phyloP scores from a whole-genome alignment of 306 rosid species.

The Hippophae tibetana region DNA sequence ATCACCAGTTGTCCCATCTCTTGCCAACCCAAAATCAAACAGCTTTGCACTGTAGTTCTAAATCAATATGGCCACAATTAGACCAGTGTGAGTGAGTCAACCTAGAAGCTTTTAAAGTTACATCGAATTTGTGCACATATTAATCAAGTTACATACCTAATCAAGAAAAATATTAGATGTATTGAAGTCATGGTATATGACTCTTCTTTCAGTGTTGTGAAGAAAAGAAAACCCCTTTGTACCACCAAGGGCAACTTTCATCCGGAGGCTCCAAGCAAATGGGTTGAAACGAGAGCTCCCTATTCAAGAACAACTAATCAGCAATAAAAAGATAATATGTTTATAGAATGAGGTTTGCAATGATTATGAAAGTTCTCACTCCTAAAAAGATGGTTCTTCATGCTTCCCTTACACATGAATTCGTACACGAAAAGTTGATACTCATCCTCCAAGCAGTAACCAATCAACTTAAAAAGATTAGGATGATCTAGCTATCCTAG shows the following conservation, averaged over 20 bases:
- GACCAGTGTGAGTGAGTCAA: slow-evolving; percentile 2
- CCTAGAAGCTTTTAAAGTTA: slow-evolving; percentile 17
- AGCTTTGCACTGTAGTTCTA: slow-evolving; percentile 81
- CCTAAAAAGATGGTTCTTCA: slow-evolving; percentile 35
- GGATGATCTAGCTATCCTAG: slow-evolving; percentile 87
- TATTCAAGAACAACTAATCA: slow-evolving; percentile 20
- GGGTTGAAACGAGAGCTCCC: slow-evolving; percentile 70
- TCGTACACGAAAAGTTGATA: slow-evolving; percentile 85
- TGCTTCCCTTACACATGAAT: slow-evolving; percentile 92
- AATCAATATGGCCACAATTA: slow-evolving; percentile 2
- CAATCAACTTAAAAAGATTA: slow-evolving; percentile 83
- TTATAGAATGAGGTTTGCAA: too few species aligned
- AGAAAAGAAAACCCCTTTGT: slow-evolving; percentile 90
- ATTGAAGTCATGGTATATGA: slow-evolving; percentile 93
- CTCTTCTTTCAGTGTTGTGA: slow-evolving; percentile 62
- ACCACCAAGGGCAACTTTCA: slow-evolving; percentile 75
- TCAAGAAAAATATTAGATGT: slow-evolving; percentile 83
- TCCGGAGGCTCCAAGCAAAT: slow-evolving; percentile 65
- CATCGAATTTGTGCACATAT: neutral
- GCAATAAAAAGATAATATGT: too few species aligned
- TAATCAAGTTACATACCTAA: slow-evolving; percentile 32
- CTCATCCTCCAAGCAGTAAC: slow-evolving; percentile 84
- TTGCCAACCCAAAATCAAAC: slow-evolving; percentile 91
- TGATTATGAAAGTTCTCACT: too few species aligned
- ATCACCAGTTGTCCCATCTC: slow-evolving; percentile 93